Percentiles rank a stretch among this genome's conserved stretches.
phyloP scores from a whole-genome alignment of 805 yeast species.

The Yamadazyma philogaea region DNA sequence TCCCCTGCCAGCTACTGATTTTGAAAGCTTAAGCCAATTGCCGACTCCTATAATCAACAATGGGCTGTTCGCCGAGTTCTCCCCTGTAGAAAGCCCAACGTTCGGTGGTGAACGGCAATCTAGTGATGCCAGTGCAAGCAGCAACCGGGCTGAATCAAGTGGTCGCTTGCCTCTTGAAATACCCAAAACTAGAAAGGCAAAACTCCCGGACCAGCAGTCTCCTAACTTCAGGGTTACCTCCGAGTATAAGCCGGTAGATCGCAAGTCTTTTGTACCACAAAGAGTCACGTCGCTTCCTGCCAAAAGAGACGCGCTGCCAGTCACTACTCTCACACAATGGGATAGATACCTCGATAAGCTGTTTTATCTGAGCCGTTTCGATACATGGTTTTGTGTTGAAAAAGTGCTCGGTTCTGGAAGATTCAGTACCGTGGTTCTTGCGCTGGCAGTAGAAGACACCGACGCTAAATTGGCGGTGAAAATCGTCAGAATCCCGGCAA shows the following conservation, averaged over 20 bases:
- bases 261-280: constrained; percentile 13
- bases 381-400: constrained; percentile 12
- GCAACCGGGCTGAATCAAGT: background rate
- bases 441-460: constrained; percentile 25
- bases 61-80: constrained; percentile 19
- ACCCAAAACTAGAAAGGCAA: constrained; percentile 2
- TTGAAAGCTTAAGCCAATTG: constrained; percentile 29
- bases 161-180: constrained; percentile 4
- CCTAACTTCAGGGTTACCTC: constrained; percentile 20
- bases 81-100: constrained; percentile 10
- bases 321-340: background rate
- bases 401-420: constrained; percentile 60
- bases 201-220: background rate
- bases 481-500: constrained; percentile 43
- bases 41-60: constrained; percentile 44
- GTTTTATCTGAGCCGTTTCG: constrained; percentile 4
- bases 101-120: background rate
- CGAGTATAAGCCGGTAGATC: constrained; percentile 33
- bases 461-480: constrained; percentile 62
- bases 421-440: constrained; percentile 62
- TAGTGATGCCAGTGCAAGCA: background rate
- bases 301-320: background rate
- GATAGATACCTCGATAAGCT: background rate
- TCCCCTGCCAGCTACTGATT: constrained; percentile 2
- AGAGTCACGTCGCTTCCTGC: constrained; percentile 1